phyloP scores from a whole-genome alignment of 768 basidiomycete genomes.

The Suillus cothurnatus region DNA sequence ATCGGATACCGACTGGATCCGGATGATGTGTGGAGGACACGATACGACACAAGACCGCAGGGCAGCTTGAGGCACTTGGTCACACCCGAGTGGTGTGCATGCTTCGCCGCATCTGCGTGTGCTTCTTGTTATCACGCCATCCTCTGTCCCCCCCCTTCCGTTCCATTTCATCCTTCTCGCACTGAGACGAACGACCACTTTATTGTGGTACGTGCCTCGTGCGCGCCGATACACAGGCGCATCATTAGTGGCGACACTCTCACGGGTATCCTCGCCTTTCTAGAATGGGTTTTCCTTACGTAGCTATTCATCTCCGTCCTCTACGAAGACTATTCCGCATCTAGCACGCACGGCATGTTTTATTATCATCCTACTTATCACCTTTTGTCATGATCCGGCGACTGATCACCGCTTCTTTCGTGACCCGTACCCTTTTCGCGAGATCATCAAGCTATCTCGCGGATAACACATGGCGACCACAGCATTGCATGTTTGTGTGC shows the following conservation, averaged over 20 bases:
- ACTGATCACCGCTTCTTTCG: constrained; percentile 49
- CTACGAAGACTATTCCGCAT: constrained; percentile 24
- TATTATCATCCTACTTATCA: constrained; percentile 46
- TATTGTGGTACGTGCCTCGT: constrained; percentile 77
- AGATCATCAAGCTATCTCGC: constrained; percentile 33
- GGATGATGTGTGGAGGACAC: constrained; percentile 56
- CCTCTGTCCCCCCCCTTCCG: constrained; percentile 47
- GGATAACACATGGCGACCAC: constrained; percentile 16
- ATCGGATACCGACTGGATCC: constrained; percentile 49
- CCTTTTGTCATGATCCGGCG: constrained; percentile 35
- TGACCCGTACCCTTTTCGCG: constrained; percentile 21
- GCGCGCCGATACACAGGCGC: constrained; percentile 76
- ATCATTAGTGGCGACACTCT: constrained; percentile 37
- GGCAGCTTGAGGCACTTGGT: constrained; percentile 55
- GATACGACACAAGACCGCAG: constrained; percentile 74
- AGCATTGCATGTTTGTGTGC: constrained; percentile 39
- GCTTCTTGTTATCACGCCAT: constrained; percentile 44
- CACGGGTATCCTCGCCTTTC: constrained; percentile 27
- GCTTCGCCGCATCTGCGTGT: constrained; percentile 56
- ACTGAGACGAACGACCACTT: constrained; percentile 81
- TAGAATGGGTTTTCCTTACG: constrained; percentile 23
- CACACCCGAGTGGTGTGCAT: constrained; percentile 53
- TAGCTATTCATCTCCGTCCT: constrained; percentile 24
- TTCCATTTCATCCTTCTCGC: constrained; percentile 53
- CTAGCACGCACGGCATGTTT: constrained; percentile 37